A percentile compares a stretch with the other conserved stretches of the same genome.
phyloP scores from a whole-genome alignment of 2,329 filamentous ascomycete species.

The Alternaria angustiovoidea region DNA sequence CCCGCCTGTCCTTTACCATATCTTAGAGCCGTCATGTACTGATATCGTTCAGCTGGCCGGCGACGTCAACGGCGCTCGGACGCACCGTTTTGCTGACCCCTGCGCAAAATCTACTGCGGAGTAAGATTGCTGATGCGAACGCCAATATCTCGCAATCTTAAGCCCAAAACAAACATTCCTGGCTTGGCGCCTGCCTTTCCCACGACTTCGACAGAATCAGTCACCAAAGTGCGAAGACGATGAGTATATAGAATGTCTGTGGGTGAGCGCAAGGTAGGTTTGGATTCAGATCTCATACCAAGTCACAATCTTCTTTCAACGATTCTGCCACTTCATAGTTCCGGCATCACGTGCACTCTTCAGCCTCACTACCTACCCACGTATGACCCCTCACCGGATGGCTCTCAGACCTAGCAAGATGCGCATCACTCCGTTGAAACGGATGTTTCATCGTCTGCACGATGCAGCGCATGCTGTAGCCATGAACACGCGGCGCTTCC shows the following conservation, averaged over 20 bases:
- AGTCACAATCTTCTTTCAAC: not conserved
- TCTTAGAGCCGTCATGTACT: not conserved
- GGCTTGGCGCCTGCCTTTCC: conserved; percentile 29
- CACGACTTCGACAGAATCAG: conserved; percentile 7
- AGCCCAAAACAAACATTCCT: conserved; percentile 26
- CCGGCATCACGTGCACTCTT: not conserved
- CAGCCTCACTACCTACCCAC: not conserved
- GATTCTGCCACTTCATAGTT: too few species aligned
- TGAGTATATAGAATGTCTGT: conserved; percentile 10
- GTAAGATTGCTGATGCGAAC: conserved; percentile 30
- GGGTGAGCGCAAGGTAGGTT: not conserved
- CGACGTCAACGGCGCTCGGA: conserved; percentile 30
- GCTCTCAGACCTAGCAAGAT: not conserved
- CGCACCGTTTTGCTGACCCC: conserved; percentile 14
- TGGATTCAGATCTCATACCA: not conserved
- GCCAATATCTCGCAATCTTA: conserved; percentile 31
- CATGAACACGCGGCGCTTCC: not conserved
- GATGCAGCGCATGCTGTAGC: not conserved
- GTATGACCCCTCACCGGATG: not conserved
- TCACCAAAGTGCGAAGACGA: conserved; percentile 15
- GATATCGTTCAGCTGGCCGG: not conserved
- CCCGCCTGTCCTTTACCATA: not conserved
- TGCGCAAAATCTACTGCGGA: conserved; percentile 18
- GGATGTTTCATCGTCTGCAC: not conserved
- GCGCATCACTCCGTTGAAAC: not conserved